Base-by-base conservation (phyloP, 2,329 filamentous ascomycete species). In the Phyllosticta paracitricarpa region DNA sequence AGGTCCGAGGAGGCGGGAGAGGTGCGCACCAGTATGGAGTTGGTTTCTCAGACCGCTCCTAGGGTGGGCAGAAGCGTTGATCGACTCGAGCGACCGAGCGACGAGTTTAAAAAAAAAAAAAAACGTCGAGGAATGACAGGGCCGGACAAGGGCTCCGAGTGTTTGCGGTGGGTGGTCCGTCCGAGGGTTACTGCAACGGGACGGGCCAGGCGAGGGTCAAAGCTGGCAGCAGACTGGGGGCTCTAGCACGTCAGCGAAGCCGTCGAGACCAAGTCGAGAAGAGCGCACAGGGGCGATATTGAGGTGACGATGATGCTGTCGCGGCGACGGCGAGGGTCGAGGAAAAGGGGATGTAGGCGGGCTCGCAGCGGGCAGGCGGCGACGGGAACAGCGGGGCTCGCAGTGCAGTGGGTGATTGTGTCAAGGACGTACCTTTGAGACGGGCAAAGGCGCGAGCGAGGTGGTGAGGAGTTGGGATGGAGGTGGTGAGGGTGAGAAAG, bases 281-380 rank as follows among this genome's bases (percentile, higher is more conserved):
- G 53, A 55, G 51, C 51, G 51, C 52, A 40, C 51, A 33, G 48
- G 52, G n/a, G 56, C 55, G 17, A 48, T 40, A 58, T 33, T 57
- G 55, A 55, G 30, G 60, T 19, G n/a, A 40, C 22, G 33, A 25
- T 12, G 51, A 51, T 22, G 60, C 26, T 30, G 24, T 55, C 54
- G 54, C 22, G 55, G 53, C 51, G 51, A 51, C 48, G 51, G 56
- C n/a, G 64, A 64, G 68, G 67, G 61, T 68, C 69, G 68, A 66
- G 58, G 70, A 72, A 73, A 68, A 72, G 69, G 69, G 71, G 71
- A 73, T 65, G 66, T 64, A 67, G 65, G 69, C 68, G 66, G 69
- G 67, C 68, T 63, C 63, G 5, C 28, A 28, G 56, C 35, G 57
- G 28, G 57, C 61, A 59, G 61, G n/a, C 62, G 17, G 60, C 60